Conservation (phyloP, 208 protist genomes). For the Polymyxa betae region DNA sequence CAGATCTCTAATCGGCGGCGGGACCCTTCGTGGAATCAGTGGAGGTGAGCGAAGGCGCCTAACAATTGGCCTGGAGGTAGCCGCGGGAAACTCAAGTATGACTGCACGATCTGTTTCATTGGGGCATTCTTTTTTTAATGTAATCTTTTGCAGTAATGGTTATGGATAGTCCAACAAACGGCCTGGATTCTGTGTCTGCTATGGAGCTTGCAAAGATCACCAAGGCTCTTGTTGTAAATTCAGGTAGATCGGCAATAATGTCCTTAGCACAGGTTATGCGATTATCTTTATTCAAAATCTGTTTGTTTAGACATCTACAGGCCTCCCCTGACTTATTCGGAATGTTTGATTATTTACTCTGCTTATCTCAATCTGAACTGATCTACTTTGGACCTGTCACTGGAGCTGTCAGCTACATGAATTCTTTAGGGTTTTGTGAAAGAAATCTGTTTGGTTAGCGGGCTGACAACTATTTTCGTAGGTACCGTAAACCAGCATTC, state of each 20-base stretch:
- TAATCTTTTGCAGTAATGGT: background rate
- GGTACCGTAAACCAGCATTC: conserved; percentile 19
- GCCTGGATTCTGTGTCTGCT: conserved; percentile 20
- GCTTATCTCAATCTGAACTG: background rate
- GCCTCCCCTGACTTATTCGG: background rate
- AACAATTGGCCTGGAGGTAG: conserved; percentile 17
- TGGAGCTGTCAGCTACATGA: background rate
- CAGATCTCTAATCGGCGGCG: background rate
- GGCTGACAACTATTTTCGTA: background rate
- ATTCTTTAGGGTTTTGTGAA: background rate
- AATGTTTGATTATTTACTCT: conserved; percentile 21
- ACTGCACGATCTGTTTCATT: background rate
- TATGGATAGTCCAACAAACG: conserved; percentile 45
- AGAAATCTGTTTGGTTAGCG: background rate
- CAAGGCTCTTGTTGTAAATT: background rate
- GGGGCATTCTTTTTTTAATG: background rate
- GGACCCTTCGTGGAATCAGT: background rate
- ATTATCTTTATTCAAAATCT: background rate
- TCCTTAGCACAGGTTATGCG: background rate
- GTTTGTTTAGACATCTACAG: background rate
- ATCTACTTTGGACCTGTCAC: conserved; percentile 34
- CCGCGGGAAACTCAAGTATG: background rate
- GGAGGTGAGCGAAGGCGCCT: conserved; percentile 22
- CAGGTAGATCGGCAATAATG: background rate
- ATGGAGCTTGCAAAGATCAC: background rate